Base-by-base conservation (phyloP, 108 stramenopile species). In the Nitzschia sp. region DNA sequence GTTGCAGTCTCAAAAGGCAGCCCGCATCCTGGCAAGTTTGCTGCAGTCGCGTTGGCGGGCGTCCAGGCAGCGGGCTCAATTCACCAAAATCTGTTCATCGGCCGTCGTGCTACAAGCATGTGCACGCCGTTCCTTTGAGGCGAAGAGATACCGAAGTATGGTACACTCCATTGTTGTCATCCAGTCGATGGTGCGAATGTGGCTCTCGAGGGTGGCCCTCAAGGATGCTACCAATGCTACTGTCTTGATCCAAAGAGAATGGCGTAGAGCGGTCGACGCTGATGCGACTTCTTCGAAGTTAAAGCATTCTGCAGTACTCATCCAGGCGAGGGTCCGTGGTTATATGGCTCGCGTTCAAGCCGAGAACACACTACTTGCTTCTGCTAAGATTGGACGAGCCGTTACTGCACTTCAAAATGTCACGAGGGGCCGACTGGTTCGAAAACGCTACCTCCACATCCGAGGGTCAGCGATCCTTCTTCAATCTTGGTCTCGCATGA, bases 401-500 rank as follows among this genome's bases (percentile, higher is more conserved):
- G 16, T 29, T 8, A 29, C 35, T 13, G 1, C 22, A 36, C n/a
- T 71, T 23, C 69, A 71, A 50, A 3, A 23, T 1, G 38, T 25
- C 19, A 53, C 19, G 57, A 32, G 62, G 22, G 29, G 71, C 21
- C 19, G 21, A 21, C 17, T 19, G 1, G 21, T 11, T 22, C 60
- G 55, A 9, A 26, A 21, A 23, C 45, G 26, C 31, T 63, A 53
- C 16, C 13, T 26, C 8, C 21, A 19, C 15, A 15, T 56, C 28
- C 59, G 26, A 5, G 1, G 8, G 0, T 16, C 34, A 0, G 45
- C 45, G 3, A 41, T 62, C 2, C 29, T 63, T 2, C 23, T 69
- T 55, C 76, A 77, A 54, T 36, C 63, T 25, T 59, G 9, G n/a
- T 16, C 36, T 21, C 35, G 76, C 41, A 63, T 41, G 41, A 25